Conservation (phyloP, 768 basidiomycete species). For the Podaxis sp. region DNA sequence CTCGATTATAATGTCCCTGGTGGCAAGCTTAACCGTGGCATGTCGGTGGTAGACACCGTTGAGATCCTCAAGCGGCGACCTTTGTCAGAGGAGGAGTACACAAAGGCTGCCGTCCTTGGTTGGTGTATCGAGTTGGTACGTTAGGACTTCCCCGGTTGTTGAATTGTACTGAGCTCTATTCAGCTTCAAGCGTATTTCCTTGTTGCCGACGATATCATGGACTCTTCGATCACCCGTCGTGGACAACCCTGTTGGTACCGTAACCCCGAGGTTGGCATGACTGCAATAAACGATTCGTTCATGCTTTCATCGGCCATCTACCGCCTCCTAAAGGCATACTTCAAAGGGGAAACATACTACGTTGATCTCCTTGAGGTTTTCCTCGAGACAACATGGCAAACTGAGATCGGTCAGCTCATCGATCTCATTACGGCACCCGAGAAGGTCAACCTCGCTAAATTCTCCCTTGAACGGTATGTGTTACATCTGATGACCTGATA, state of each 20-base stretch:
- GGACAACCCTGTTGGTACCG: conserved; percentile 96
- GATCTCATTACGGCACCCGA: conserved; percentile 96
- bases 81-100: conserved; percentile 83
- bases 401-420: conserved; percentile 94
- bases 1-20: conserved; percentile 92
- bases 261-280: conserved; percentile 57
- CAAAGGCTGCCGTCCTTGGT: conserved; percentile 82
- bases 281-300: conserved; percentile 95
- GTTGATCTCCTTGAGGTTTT: conserved; percentile 88
- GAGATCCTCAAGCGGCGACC: conserved; percentile 76
- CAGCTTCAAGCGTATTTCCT: conserved; percentile 99
- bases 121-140: conserved; percentile 95
- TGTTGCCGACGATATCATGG: conserved; percentile 98
- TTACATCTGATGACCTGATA: background rate
- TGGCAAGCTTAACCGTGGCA: conserved; percentile 94
- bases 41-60: conserved; percentile 91
- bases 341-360: conserved; percentile 62
- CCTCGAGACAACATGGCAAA: conserved; percentile 87
- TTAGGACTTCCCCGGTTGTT: conserved; percentile 11
- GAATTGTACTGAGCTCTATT: background rate
- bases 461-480: conserved; percentile 77
- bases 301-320: conserved; percentile 96
- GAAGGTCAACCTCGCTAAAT: conserved; percentile 84
- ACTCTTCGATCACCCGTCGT: conserved; percentile 86
- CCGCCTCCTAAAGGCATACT: conserved; percentile 66